Evolutionary conservation across 2,329 filamentous ascomycete species (phyloP).

Genomic region (Pestalotiopsis sp.): DNA sequence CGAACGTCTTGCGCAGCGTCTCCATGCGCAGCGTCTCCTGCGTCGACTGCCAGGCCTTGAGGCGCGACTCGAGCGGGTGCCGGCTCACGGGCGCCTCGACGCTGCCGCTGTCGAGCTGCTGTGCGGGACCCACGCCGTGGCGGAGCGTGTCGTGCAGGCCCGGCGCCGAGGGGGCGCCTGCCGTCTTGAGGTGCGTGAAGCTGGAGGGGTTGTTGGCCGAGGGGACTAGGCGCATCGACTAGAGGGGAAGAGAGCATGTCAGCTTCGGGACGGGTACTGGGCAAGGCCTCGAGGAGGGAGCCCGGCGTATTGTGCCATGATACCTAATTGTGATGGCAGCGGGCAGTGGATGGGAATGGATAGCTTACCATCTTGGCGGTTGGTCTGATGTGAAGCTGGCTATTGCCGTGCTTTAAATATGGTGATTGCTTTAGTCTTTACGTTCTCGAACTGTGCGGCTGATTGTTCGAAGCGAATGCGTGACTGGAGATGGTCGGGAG

Average conservation of each 20-base stretch:
- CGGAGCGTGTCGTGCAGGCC: constrained; percentile 94
- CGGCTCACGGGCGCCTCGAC: constrained; percentile 59
- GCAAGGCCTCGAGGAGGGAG: not conserved
- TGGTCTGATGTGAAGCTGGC: constrained; percentile 4
- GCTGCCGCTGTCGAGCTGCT: constrained; percentile 25
- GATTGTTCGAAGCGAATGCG: not conserved
- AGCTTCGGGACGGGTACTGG: constrained; percentile 16
- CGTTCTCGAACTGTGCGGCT: not conserved
- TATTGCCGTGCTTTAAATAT: not conserved
- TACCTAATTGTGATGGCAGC: constrained; percentile 18
- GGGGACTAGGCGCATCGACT: constrained; percentile 92
- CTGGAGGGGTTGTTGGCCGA: constrained; percentile 65
- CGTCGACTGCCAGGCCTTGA: constrained; percentile 86
- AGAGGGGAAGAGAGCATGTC: constrained; percentile 19
- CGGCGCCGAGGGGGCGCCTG: constrained; percentile 84
- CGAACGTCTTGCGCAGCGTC: constrained; percentile 82
- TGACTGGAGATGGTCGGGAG: not conserved
- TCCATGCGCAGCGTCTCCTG: constrained; percentile 90
- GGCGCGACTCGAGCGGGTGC: constrained; percentile 90
- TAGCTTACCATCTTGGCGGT: constrained; percentile 52
- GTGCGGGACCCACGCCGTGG: constrained; percentile 68
- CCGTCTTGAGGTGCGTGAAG: constrained; percentile 62
- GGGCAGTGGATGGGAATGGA: not conserved
- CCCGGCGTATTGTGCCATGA: not conserved
- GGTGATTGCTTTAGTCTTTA: not conserved